A percentile compares a stretch with the other conserved stretches of the same genome.
Evolutionary conservation across 2,329 filamentous ascomycete species (phyloP).

Genomic region (Claviceps africana): DNA sequence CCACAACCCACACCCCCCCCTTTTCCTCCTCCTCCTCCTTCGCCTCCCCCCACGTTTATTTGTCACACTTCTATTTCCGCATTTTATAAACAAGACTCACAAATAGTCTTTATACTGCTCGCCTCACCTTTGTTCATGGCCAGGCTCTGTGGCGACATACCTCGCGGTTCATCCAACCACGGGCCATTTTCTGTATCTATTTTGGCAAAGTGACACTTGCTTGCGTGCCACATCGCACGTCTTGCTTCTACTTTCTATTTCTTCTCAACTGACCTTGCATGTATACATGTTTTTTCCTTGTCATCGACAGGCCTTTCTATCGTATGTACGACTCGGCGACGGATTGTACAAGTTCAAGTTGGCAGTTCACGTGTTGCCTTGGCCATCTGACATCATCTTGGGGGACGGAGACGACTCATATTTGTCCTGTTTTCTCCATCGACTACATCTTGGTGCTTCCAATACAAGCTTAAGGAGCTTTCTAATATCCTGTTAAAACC

Average conservation of each 20-base stretch:
- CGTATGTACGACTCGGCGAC: neutral
- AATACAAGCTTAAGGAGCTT: neutral
- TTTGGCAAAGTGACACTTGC: neutral
- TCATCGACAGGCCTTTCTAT: neutral
- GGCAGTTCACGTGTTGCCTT: neutral
- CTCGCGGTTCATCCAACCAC: neutral
- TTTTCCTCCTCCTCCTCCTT: neutral
- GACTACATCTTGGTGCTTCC: neutral
- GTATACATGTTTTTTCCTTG: neutral
- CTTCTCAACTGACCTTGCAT: neutral
- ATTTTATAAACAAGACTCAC: neutral
- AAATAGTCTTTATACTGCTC: neutral
- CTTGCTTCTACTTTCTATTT: neutral
- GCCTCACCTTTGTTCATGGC: neutral
- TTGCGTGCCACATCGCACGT: neutral
- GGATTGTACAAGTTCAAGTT: neutral
- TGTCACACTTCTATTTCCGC: neutral
- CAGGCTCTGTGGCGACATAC: neutral
- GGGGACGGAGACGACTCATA: constrained; percentile 1
- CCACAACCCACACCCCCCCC: neutral
- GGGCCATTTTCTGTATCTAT: neutral
- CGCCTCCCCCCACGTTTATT: neutral
- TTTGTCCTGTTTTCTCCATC: neutral
- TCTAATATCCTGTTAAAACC: neutral
- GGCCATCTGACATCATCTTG: neutral